phyloP scores from a whole-genome alignment of 139 green algal species.

The Spirogloea muscicola region DNA sequence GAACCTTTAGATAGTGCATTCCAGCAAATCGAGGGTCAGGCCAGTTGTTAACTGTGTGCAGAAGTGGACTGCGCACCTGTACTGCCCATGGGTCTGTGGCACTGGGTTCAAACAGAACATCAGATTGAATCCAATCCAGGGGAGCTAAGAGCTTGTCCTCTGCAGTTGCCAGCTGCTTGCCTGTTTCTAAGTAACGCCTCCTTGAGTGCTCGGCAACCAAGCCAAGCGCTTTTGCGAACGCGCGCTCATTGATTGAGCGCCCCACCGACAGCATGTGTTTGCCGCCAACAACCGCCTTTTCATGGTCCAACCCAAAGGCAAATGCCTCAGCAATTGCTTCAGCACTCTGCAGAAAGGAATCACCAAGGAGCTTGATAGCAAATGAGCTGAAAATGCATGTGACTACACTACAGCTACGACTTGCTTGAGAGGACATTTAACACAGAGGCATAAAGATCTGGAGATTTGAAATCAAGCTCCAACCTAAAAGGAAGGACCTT shows the following conservation, averaged over 20 bases:
- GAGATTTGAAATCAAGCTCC: too few relatives aligned
- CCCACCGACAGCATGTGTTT: background rate
- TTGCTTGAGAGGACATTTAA: too few relatives aligned
- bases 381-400: too few relatives aligned
- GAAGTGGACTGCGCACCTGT: background rate
- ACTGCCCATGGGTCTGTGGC: background rate
- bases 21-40: constrained; percentile 4
- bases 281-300: background rate
- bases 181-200: background rate
- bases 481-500: too few relatives aligned
- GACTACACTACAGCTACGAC: too few relatives aligned
- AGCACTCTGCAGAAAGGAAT: too few relatives aligned
- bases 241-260: background rate
- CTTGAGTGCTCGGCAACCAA: background rate
- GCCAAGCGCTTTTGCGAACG: background rate
- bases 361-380: too few relatives aligned
- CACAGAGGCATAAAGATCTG: too few relatives aligned
- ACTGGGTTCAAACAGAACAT: background rate
- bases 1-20: constrained; percentile 23
- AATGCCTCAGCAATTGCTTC: background rate
- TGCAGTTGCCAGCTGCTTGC: background rate
- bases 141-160: background rate
- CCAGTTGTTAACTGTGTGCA: background rate
- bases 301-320: background rate
- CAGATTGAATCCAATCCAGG: constrained; percentile 1